Evolutionary conservation across 1,139 yeast species (phyloP), one percentile per base, ranked within the genome.

Genomic region (Candida sp.): DNA sequence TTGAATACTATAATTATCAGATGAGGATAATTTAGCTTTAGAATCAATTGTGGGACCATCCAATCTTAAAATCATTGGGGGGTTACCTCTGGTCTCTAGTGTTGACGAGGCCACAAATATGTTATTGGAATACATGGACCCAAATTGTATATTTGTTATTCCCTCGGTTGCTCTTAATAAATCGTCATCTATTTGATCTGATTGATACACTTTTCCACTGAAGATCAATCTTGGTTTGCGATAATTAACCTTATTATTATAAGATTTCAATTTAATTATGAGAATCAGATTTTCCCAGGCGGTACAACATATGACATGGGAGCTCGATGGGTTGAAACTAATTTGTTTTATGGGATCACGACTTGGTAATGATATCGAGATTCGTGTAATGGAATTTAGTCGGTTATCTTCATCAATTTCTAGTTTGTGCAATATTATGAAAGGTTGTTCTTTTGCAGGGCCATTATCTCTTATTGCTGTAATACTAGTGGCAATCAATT

Each of bases 361-460:
- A 60, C 87, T 88, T 0, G 97, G 97, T 42, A 87, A 73, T 0
- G 95, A 84, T 36, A 90, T 84, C 2, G 95, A 82, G 4, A 84
- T 77, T 4, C 87, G 85, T 46, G 71, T 77, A 21, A 72, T 77
- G 33, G 66, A 62, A 36, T 56, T 56, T n/a, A 70, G 43, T 19
- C 49, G 54, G n/a, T 38, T 45, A 35, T 50, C 51, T 2, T 53
- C 59, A 5, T 44, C 21, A 38, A 42, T 61, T 22, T 58, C 64
- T 8, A 81, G 50, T 39, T 77, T 73, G 51, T 88, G 88, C 42
- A 90, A 64, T 6, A 85, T 80, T 21, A 90, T 78, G 57, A 90
- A 78, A 3, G 96, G 95, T 55, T 87, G 96, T 53, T 86, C 95
- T 35, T 81, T 75, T 7, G 84, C 84, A 1, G 84, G 77, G 19